Evolutionary conservation across 2,329 filamentous ascomycete genomes (phyloP).

Genomic region (Pseudogymnoascus sp.): DNA sequence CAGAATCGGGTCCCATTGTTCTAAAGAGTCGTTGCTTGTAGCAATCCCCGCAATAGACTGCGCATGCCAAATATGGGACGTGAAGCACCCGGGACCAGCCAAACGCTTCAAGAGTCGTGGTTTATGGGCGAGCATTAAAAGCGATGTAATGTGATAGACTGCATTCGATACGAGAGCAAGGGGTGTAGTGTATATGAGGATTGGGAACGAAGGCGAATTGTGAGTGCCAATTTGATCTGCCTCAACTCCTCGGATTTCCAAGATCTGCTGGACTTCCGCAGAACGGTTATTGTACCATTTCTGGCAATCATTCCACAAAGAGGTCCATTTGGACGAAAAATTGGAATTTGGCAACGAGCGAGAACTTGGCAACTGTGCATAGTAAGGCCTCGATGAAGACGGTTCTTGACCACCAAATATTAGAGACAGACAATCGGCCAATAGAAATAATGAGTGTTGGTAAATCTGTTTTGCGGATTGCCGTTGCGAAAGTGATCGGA

Average conservation of each 20-base stretch:
- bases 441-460: neutral
- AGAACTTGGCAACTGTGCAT: neutral
- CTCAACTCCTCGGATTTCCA: conserved; percentile 1
- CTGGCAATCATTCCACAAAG: conserved; percentile 8
- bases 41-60: conserved; percentile 27
- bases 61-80: conserved; percentile 25
- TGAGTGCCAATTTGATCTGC: neutral
- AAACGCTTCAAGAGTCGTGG: conserved; percentile 7
- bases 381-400: neutral
- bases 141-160: neutral
- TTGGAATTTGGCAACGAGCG: neutral
- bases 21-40: conserved; percentile 26
- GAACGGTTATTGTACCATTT: conserved; percentile 6
- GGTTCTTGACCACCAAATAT: neutral
- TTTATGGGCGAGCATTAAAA: conserved; percentile 6
- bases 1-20: conserved; percentile 30
- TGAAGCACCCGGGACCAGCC: conserved; percentile 7
- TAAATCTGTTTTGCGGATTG: neutral
- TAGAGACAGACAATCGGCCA: neutral
- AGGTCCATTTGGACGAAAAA: neutral
- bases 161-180: conserved; percentile 1
- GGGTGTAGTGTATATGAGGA: conserved; percentile 11
- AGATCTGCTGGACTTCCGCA: conserved; percentile 5
- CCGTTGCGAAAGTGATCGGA: neutral
- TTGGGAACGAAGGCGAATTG: conserved; percentile 2